Base-by-base conservation (phyloP, 2,329 filamentous ascomycete genomes). In the Drechslera avenae region DNA sequence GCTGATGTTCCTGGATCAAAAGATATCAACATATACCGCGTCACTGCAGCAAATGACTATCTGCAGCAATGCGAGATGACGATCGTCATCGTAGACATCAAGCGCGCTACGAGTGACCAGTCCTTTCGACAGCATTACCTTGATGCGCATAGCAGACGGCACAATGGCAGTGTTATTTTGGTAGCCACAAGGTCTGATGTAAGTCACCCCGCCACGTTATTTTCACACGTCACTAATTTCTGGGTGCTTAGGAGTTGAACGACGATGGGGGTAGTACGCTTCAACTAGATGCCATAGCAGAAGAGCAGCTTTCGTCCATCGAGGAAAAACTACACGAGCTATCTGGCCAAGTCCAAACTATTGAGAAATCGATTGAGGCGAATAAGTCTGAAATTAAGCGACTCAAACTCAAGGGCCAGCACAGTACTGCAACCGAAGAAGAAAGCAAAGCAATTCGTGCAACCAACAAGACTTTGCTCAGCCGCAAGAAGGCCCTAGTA, bases 121-220 rank as follows among this genome's bases (percentile, higher is more conserved):
- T 34, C 37, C 4, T 52, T 65, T 4, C 42, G 53, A 0, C 33
- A 52, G 4, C 50, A 61, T 4, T 41, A 54, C 2, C 32, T 57
- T 1, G 59, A 62, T 7, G 57, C 62, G 1, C 56, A 50, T 19
- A 44, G 54, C 5, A 42, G 63, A 18, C 41, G 56, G 31, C 37
- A 55, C 1, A 46, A 47, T n/a, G 60, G 60, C 9, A 66, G 51
- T 16, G 54, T 60, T 3, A 62, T 66, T 3, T 28, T 67, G 3
- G 58, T 66, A 0, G 45, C 30, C 2, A 68, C 63, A 0, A 39
- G 49, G 9, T 57, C 63, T 3, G 63, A 67, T 49, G 59, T 52
- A 34, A 30, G 43, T 16, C 3, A 9, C 16, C 26, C 16, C 36
- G 2, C 7, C 31, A 19, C 21, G 23, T 33, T 10, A 31, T 36